Evolutionary conservation across 108 stramenopile genomes (phyloP), one percentile per base, ranked within the genome.

Genomic region (Fragilariopsis cylindrus): DNA sequence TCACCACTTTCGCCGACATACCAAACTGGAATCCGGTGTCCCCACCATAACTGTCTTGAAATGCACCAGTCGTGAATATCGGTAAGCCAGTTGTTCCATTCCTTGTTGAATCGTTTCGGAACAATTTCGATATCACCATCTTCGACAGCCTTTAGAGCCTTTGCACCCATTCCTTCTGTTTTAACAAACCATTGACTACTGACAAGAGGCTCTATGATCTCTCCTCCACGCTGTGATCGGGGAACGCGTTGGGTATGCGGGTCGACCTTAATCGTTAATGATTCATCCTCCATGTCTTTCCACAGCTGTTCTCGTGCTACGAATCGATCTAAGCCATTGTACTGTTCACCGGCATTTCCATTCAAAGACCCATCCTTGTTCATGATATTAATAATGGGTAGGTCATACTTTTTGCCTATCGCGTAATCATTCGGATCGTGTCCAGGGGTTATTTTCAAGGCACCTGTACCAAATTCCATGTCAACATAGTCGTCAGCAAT

Each of bases 161-260:
- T 91, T 21, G 83, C 84, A 11, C 92, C 97, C 95, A 98, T 97
- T 7, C 87, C 91, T 68, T 95, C 88, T 47, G 93, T 90, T 73
- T 86, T 95, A 8, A 97, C 96, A 87, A 98, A 98, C 99, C 99
- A 99, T 79, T 99, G 99, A 55, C 96, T 89, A 52, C 95, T 97
- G 19, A 98, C 95, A 9, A 98, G 79, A 7, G 99, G 99, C 76
- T 99, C 99, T 71, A 99, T 96, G n/a, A 99, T 80, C 71, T 99
- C 99, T n/a, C 99, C 99, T 56, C 98, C 98, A 44, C 99, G 88
- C 70, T 98, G 97, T 39, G 96, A 97, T 64, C 96, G 78, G 1
- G 99, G 97, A 45, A 99, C 95, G 39, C 97, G 86, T 81, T 98
- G 98, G 49, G 71, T 83, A 77, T 97, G 92, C 39, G 94, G 88